Evolutionary conservation across 108 stramenopile genomes (phyloP), one percentile per base, ranked within the genome.

Genomic region (Conticribra weissflogii): DNA sequence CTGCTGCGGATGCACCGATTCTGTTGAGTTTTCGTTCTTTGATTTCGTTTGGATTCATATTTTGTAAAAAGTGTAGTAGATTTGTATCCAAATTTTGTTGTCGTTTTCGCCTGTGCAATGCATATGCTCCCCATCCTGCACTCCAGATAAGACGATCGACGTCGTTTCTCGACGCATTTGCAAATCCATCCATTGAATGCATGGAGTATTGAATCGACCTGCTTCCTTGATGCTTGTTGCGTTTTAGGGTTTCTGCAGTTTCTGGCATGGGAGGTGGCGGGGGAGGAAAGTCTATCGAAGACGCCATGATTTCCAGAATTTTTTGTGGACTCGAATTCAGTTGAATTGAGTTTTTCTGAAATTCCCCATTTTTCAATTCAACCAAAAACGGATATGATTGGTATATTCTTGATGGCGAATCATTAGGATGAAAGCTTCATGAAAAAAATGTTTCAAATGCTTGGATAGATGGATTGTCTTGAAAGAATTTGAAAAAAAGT

Each of bases 1-100:
- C 93, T 7, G 86, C 77, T 33, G 90, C 86, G 0, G 82, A 54
- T 4, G 88, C 93, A 71, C 88, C 78, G 74, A 89, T 84, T 54
- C 93, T 82, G 56, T 59, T 53, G 8, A 84, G 48, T 25, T 74
- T 72, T 33, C 85, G 80, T 68, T 77, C 50, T 66, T 85, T 76
- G 31, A 94, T 81, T 18, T 88, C 59, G 18, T 79, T 25, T 21
- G 49, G 51, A 15, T 79, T 59, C 30, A 81, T 36, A 3, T 56
- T 56, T 41, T 59, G 47, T 30, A 89, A 57, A 75, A 90, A 93
- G 23, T 63, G 16, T 30, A 77, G 19, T 49, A 93, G 46, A 68
- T 88, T 76, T 31, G 81, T 58, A 29, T 75, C 67, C 23, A 30
- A 18, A 59, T 33, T 64, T 16, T 32, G 67, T 19, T 29, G 34